Conservation (phyloP, 2,329 filamentous ascomycete genomes). For the Whalleya microplaca region DNA sequence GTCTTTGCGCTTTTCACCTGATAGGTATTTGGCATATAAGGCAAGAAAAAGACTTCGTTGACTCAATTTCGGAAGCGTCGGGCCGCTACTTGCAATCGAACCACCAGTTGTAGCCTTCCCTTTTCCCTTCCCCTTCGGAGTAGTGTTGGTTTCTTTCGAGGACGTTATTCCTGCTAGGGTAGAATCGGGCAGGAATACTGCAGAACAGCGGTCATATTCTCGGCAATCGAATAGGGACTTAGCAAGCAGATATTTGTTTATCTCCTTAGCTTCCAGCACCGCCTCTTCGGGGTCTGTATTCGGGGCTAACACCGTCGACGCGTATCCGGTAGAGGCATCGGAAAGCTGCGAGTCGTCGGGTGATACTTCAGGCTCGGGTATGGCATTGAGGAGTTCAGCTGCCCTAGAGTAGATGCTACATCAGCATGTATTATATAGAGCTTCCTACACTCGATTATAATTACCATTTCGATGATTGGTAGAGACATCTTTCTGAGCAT, state of each 20-base stretch:
- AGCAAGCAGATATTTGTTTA: constrained; percentile 83
- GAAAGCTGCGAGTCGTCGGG: constrained; percentile 35
- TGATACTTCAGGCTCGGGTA: constrained; percentile 57
- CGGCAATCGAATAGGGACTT: constrained; percentile 95
- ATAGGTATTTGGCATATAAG: constrained; percentile 88
- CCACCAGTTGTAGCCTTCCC: constrained; percentile 55
- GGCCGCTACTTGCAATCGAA: constrained; percentile 24
- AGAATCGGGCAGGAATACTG: constrained; percentile 84
- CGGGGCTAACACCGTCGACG: constrained; percentile 53
- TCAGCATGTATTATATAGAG: background rate
- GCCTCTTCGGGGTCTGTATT: constrained; percentile 74
- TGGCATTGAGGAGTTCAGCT: constrained; percentile 87
- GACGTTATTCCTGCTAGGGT: constrained; percentile 69
- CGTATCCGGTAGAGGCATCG: constrained; percentile 45
- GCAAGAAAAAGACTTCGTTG: constrained; percentile 92
- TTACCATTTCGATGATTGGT: constrained; percentile 96
- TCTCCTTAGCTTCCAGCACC: constrained; percentile 75
- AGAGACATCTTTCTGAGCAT: constrained; percentile 92
- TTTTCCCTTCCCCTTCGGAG: constrained; percentile 59
- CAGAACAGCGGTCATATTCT: constrained; percentile 91
- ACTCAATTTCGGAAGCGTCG: constrained; percentile 64
- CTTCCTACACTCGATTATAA: constrained; percentile 1
- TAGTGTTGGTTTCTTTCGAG: constrained; percentile 46
- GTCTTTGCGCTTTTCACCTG: constrained; percentile 93
- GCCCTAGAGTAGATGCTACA: constrained; percentile 64